phyloP scores from a whole-genome alignment of 2,329 filamentous ascomycete genomes.

The Fusarium albidum region DNA sequence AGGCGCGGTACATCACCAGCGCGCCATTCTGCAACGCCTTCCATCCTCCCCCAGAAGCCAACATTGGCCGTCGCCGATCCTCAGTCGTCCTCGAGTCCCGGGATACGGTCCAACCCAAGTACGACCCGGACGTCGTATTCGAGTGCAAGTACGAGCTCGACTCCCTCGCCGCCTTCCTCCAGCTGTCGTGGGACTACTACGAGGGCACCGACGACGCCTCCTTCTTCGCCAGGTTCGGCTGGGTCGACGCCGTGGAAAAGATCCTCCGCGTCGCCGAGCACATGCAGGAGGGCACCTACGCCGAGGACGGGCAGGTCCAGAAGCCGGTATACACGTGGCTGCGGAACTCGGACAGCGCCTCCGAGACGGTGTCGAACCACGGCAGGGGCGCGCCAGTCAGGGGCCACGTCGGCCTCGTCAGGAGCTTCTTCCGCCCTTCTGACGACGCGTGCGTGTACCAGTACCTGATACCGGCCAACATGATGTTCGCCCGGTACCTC shows the following conservation, averaged over 20 bases:
- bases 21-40: conserved; percentile 94
- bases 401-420: conserved; percentile 80
- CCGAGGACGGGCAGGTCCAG: conserved; percentile 63
- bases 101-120: conserved; percentile 69
- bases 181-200: conserved; percentile 83
- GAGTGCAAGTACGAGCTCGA: conserved; percentile 98
- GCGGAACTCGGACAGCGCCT: conserved; percentile 74
- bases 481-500: conserved; percentile 78
- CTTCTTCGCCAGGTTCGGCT: conserved; percentile 77
- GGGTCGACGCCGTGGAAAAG: conserved; percentile 75
- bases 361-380: conserved; percentile 80
- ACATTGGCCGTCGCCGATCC: conserved; percentile 32
- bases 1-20: conserved; percentile 73
- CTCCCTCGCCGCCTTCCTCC: conserved; percentile 85
- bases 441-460: conserved; percentile 89
- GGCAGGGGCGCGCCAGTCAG: conserved; percentile 84
- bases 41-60: conserved; percentile 81
- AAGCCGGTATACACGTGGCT: conserved; percentile 77
- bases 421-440: conserved; percentile 88
- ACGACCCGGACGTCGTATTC: conserved; percentile 77
- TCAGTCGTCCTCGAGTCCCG: conserved; percentile 42
- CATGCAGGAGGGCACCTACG: conserved; percentile 80
- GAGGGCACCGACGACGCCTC: conserved; percentile 73
- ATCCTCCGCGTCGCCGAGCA: conserved; percentile 73
- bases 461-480: conserved; percentile 89